Base-by-base conservation (phyloP, 2,329 filamentous ascomycete genomes). In the Paecilomyces sp. region DNA sequence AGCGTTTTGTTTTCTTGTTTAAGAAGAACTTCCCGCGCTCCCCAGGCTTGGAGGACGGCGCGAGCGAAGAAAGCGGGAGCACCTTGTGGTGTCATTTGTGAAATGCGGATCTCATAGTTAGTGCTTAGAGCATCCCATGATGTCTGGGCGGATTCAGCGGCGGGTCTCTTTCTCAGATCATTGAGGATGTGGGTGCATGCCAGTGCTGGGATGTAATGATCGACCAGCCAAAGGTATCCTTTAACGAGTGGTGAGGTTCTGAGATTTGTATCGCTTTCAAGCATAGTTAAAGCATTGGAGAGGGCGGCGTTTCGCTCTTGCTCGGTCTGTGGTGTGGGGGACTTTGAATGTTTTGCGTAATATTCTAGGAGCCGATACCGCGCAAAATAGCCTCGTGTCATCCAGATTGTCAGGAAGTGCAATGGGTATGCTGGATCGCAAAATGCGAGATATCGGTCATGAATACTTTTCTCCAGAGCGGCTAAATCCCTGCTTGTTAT, bases 321-420 rank as follows among this genome's bases (percentile, higher is more conserved):
- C 0, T 75, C 72, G 0, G 70, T 71, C 28, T 70, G 68, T 0
- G 63, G 59, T 3, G 53, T 54, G 0, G 65, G 56, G 0, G 67
- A 59, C 1, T 62, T 64, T 0, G 68, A 62, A 28, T 67, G 64
- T 53, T 25, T 70, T 0, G 75, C 72, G 59, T 81, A 79, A 59
- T 81, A 71, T 55, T 84, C 79, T 56, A 85, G 59, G 0, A 88
- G 76, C 1, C 74, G 78, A 54, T 62, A 70, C 65, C 79, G 84
- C 0, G 83, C 79, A 2, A 88, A 59, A 4, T 75, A 71, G 0
- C 64, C 70, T 11, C 82, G 73, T 9, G 73, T 68, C 55, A 65
- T 72, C 79, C 78, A 82, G 12, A 80, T 71, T 0, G 79, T 79
- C 70, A 82, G 77, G 61, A 75, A 80, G 59, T 81, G 79, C 6